phyloP scores from a whole-genome alignment of 139 green algal species.

The Coelastrella sp. region DNA sequence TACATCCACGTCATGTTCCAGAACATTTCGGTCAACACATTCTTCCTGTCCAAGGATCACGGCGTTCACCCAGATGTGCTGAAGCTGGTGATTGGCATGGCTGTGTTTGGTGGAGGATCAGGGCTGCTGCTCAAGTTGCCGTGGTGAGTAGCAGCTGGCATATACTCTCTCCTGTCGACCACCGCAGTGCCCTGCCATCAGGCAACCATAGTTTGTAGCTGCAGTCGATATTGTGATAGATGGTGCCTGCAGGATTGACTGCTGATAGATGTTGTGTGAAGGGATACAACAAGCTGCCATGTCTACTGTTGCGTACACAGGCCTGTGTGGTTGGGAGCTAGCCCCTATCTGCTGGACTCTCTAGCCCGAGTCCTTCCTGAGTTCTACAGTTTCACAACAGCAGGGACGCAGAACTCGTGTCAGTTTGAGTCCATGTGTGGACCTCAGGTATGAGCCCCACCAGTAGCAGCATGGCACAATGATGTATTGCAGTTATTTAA shows the following conservation, averaged over 20 bases:
- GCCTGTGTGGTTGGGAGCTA: constrained; percentile 25
- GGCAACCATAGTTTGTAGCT: too few species aligned
- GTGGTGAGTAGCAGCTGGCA: background rate
- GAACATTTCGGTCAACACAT: constrained; percentile 16
- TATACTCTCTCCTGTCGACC: too few species aligned
- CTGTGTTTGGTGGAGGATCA: background rate
- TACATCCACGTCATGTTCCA: constrained; percentile 28
- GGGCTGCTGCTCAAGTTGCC: background rate
- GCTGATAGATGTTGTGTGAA: too few species aligned
- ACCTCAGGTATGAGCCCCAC: background rate
- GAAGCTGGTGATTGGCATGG: background rate
- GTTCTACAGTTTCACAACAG: constrained; percentile 9
- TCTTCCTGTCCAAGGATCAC: background rate
- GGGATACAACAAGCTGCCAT: background rate
- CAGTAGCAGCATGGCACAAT: background rate
- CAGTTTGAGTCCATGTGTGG: constrained; percentile 30
- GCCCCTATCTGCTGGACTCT: background rate
- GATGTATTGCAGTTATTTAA: too few species aligned
- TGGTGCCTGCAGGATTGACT: too few species aligned
- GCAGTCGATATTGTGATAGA: too few species aligned
- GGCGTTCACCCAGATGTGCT: constrained; percentile 29
- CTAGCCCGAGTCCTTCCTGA: constrained; percentile 10
- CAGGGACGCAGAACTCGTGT: background rate
- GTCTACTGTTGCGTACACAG: background rate
- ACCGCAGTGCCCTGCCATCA: too few species aligned